Conservation (phyloP, 805 yeast genomes). For the Metschnikowia cubensis region DNA sequence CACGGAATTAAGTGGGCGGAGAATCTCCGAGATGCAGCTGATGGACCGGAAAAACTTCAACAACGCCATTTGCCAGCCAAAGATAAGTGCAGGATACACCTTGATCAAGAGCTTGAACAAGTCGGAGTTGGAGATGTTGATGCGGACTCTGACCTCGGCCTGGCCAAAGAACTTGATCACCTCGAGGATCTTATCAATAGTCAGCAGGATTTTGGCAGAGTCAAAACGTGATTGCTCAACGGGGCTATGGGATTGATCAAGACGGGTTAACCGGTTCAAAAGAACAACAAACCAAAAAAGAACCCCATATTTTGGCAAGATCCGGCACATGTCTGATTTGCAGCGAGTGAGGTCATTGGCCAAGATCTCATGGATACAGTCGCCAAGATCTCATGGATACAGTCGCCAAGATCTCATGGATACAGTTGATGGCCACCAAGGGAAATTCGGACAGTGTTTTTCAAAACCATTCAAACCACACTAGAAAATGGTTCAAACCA, state of each 20-base stretch:
- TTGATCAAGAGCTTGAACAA: constrained; percentile 41
- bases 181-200: constrained; percentile 32
- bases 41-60: constrained; percentile 45
- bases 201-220: constrained; percentile 5
- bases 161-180: constrained; percentile 43
- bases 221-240: not conserved
- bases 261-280: constrained; percentile 29
- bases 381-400: no score
- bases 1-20: constrained; percentile 31
- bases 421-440: constrained; percentile 34
- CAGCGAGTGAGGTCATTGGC: constrained; percentile 34
- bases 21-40: constrained; percentile 34
- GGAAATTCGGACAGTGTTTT: constrained; percentile 40
- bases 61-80: constrained; percentile 33
- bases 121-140: constrained; percentile 35
- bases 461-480: no score
- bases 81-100: constrained; percentile 29
- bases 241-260: not conserved
- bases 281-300: constrained; percentile 42
- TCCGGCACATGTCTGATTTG: constrained; percentile 40
- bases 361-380: constrained; percentile 32
- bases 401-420: no score
- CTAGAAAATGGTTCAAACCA: no score
- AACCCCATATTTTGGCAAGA: constrained; percentile 40
- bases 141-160: constrained; percentile 43